Evolutionary conservation across 129 eudicot genomes (phyloP), one percentile per base, ranked within the genome.

Genomic region (Helianthus tuberosus): DNA sequence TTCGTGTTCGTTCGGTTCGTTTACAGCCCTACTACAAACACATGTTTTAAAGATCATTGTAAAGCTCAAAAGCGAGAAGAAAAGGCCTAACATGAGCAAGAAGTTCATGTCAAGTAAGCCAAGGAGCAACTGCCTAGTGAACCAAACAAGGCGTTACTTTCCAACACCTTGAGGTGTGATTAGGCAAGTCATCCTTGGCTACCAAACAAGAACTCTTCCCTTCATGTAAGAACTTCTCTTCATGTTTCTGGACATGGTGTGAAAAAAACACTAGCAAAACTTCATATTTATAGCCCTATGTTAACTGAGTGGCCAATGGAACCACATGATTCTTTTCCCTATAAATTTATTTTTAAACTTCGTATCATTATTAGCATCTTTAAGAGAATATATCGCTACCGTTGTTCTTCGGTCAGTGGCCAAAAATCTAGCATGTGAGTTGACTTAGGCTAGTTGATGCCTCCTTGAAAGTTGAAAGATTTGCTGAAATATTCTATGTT

Each of bases 171-270:
- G 17, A 27, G 36, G 16, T 11, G 43, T 15, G 8, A 60, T 12
- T 7, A 64, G 77, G 77, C 82, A 78, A 78, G 72, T 64, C 72
- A 78, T 78, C 82, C 82, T 70, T 78, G 82, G 77, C 77, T 78
- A 70, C 77, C 62, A 78, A 70, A 78, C 72, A 59, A 39, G 59
- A 75, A 64, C 12, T 64, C 23, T 36, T 38, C 47, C 66, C 48
- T 66, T 75, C 80, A 75, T 75, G 80, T 75, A 66, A 75, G 80
- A 76, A 5, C 79, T 13, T 32, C 67, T 48, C 81, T 58, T 77
- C 69, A n/a, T 66, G 39, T 66, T 66, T 36, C 51, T 39, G 49
- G 51, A 5, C 29, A 64, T 51, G 43, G 3, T 52, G 41, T 64
- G 79, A 20, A 25, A 5, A 25, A 17, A 8, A 20, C 38, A 17